A percentile compares a stretch with the other conserved stretches of the same genome.
phyloP scores from a whole-genome alignment of 768 basidiomycete species.

The Cubamyces sp. region DNA sequence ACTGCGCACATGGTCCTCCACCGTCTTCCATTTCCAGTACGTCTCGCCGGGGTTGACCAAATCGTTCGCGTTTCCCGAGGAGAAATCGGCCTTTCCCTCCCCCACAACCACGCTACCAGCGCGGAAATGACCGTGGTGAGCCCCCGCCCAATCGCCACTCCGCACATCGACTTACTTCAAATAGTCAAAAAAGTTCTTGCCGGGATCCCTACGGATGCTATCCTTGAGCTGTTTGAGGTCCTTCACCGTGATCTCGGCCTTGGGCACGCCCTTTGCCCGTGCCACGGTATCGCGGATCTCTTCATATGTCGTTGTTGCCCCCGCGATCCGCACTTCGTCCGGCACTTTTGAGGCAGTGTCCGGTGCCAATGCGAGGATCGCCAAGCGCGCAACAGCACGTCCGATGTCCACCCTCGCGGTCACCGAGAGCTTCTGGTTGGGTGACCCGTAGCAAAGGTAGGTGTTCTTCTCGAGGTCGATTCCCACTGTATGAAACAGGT shows the following conservation, averaged over 20 bases:
- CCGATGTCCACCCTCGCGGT: constrained; percentile 29
- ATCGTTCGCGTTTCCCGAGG: constrained; percentile 26
- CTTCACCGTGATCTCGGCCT: constrained; percentile 20
- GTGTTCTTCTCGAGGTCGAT: constrained; percentile 26
- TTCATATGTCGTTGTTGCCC: constrained; percentile 19
- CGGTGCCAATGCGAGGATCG: constrained; percentile 25
- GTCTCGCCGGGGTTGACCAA: constrained; percentile 28
- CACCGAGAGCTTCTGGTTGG: constrained; percentile 11
- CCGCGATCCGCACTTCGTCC: constrained; percentile 28
- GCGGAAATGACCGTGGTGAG: neutral
- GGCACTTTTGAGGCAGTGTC: constrained; percentile 23
- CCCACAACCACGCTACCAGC: constrained; percentile 22
- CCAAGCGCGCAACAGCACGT: constrained; percentile 24
- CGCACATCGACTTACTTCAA: constrained; percentile 13
- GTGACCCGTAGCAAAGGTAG: constrained; percentile 28
- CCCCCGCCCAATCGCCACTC: neutral
- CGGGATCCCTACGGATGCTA: constrained; percentile 15
- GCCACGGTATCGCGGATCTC: constrained; percentile 17
- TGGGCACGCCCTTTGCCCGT: constrained; percentile 18
- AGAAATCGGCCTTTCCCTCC: constrained; percentile 29
- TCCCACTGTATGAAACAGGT: constrained; percentile 23
- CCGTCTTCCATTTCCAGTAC: constrained; percentile 30
- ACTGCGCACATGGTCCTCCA: constrained; percentile 19
- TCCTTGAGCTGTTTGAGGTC: constrained; percentile 22
- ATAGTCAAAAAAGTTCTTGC: constrained; percentile 10